Evolutionary conservation across 306 rosid species (phyloP), one percentile per base, ranked within the genome.

Genomic region (Lagenaria siceraria): DNA sequence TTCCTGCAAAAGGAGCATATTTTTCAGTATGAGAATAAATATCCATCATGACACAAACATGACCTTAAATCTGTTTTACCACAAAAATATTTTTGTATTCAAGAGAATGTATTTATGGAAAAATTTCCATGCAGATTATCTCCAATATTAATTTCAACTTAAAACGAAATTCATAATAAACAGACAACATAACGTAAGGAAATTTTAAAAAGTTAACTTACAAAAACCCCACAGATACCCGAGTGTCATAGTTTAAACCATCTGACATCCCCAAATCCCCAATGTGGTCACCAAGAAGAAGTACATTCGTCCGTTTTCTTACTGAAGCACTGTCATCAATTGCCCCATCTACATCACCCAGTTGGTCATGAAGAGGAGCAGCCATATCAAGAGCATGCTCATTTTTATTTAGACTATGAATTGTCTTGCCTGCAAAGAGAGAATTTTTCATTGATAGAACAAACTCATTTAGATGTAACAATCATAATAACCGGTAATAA

Each of bases 341-440:
- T 65, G 84, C 84, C 54, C 38, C 89, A 75, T 87, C 87, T 21
- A 11, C 64, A 79, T 87, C 89, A 61, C 97, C 96, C 82, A 92
- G 84, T 78, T 56, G 87, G 17, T 86, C 90, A 74, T 90, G 97
- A 74, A 92, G 84, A 80, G 96, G 96, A 17, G 87, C 90, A 70
- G 96, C 98, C 98, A 92, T 95, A 66, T 90, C 96, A 81, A 95
- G 89, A 72, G 97, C 97, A 76, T 87, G 98, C 76, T 95, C 97
- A 72, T 95, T 95, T 83, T 95, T 95, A 82, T 95, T 95, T 56
- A 90, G 84, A 88, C 95, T 89, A 77, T 95, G 97, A 78, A 95
- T 90, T 40, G 90, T 84, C 83, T 94, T 94, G 75, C 98, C 98
- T 94, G 92, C 27, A 78, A 64, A 80, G 31, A 66, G 58, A 68